These are phyloP conservation scores for Salmacisia buchloeana DNA, from an alignment of 1,284 basidiomycete species.

Conservation along the genomic window DNA sequence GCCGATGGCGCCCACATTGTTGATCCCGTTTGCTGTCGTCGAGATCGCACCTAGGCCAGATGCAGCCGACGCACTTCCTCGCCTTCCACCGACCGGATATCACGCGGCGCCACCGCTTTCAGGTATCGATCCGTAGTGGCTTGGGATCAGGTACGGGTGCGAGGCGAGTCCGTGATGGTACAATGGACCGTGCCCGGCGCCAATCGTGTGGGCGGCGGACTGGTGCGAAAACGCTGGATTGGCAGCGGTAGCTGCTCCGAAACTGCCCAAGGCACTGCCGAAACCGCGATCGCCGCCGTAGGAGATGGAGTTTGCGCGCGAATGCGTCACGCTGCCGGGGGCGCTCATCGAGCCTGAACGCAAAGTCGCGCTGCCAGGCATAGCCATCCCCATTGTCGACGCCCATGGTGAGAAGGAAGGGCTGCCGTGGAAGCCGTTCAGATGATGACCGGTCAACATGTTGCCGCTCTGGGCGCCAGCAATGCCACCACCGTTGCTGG, in stretches of 20 bases:
- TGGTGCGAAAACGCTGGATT: conserved; percentile 1
- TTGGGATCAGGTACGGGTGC: conserved; percentile 6
- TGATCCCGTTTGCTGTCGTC: too few relatives aligned
- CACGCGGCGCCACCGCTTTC: background rate
- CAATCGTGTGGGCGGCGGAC: background rate
- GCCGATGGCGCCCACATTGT: too few relatives aligned
- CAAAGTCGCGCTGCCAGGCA: too few relatives aligned
- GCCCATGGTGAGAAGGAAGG: too few relatives aligned
- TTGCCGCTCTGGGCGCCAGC: too few relatives aligned
- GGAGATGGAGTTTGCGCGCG: background rate
- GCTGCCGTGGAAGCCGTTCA: background rate
- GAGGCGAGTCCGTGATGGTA: background rate
- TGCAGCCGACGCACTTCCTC: background rate
- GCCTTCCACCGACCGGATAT: background rate
- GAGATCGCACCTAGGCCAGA: background rate
- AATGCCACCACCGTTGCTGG: background rate
- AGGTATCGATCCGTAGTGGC: too few relatives aligned
- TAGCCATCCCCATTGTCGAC: too few relatives aligned
- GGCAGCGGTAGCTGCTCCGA: too few relatives aligned
- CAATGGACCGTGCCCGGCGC: background rate
- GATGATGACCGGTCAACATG: background rate
- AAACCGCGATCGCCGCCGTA: background rate
- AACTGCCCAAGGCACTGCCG: background rate
- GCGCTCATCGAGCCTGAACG: conserved; percentile 2
- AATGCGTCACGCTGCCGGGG: background rate